Evolutionary conservation across 768 basidiomycete species (phyloP), one percentile per base, ranked within the genome.

Genomic region (Coprinellus micaceus): DNA sequence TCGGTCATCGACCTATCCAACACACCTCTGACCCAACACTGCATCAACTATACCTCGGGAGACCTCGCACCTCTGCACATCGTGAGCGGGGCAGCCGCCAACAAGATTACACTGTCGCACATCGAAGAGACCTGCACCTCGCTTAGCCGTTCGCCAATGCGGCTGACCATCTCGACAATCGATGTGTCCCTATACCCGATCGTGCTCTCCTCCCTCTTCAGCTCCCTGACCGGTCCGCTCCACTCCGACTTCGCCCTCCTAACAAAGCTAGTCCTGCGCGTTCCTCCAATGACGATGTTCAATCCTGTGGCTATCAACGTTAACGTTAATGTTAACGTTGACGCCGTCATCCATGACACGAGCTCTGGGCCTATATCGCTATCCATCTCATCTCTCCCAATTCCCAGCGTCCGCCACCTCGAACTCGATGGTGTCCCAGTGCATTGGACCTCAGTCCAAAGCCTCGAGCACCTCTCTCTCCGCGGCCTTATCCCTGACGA

Each of bases 1-100:
- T 66, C 64, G 13, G 63, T 54, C 51, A 74, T 78, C 49, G 75
- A 77, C 59, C 65, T 78, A 29, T 63, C 67, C 54, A 64, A 75
- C 50, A 26, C 67, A 10, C 63, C 63, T 28, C 67, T 73, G 28
- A 69, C 74, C n/a, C 59, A 58, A 13, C 66, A 71, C 53, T 75
- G 69, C 43, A 67, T 78, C 24, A 33, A 60, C 44, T 73, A 75
- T 22, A 75, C 74, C 36, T 37, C 9, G 36, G 36, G 9, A 9
- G 9, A 9, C 36, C 19, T 58, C 10, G 69, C 69, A 1, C 72
- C 75, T 22, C 64, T 78, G 43, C 72, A 67, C 54, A 63, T 77
- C 58, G 61, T 71, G 2, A 67, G 70, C 22, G 57, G 64, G 3
- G 67, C 69, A 19, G 65, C 71, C 5, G 65, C 30, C 61, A 60